A percentile compares a stretch with the other conserved stretches of the same genome.
Evolutionary conservation across 1,284 basidiomycete genomes (phyloP).

Genomic region (Vanrija pseudolonga): DNA sequence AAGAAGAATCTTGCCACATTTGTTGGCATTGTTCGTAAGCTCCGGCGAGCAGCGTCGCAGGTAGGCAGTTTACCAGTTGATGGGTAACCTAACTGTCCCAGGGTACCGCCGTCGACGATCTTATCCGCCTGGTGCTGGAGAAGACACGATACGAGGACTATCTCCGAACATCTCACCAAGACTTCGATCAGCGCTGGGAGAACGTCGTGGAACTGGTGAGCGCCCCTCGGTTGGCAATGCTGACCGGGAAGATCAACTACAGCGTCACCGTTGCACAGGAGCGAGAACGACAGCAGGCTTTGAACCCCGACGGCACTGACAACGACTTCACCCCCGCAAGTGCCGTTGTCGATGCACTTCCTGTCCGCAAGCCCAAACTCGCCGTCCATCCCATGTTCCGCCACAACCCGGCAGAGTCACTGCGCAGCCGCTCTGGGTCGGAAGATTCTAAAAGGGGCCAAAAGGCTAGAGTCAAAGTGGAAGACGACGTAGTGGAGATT

Average conservation of each 20-base stretch:
- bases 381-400: conserved; percentile 37
- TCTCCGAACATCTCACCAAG: conserved; percentile 65
- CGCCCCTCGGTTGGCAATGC: not conserved
- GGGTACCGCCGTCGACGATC: conserved; percentile 61
- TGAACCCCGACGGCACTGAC: conserved; percentile 6
- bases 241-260: conserved; percentile 41
- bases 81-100: conserved; percentile 29
- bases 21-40: conserved; percentile 57
- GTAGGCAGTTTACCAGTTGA: conserved; percentile 47
- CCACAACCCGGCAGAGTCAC: not conserved
- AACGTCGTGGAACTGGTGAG: conserved; percentile 80
- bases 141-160: conserved; percentile 66
- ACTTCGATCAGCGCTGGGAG: conserved; percentile 75
- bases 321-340: conserved; percentile 29
- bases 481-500: conserved; percentile 32
- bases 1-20: conserved; percentile 63
- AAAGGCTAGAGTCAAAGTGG: conserved; percentile 4
- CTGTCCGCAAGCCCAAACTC: not conserved
- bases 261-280: conserved; percentile 44
- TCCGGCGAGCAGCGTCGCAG: conserved; percentile 59
- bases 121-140: conserved; percentile 63
- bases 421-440: conserved; percentile 16
- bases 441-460: conserved; percentile 2
- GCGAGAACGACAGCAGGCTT: conserved; percentile 25
- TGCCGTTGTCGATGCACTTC: conserved; percentile 17